Evolutionary conservation across 1,139 yeast species (phyloP).

Genomic region (Taiozyma sp.): DNA sequence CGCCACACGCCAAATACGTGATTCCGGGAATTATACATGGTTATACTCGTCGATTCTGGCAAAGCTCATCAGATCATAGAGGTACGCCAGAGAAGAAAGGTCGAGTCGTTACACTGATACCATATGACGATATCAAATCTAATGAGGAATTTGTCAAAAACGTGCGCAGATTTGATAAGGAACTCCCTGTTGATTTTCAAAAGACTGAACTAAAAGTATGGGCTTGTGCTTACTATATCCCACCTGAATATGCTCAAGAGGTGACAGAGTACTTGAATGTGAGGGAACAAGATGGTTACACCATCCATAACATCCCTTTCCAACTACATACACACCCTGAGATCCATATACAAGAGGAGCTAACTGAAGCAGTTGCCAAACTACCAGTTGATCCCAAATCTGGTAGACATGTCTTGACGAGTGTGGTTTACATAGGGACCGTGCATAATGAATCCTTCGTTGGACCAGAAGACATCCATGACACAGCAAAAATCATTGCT

Average conservation of each 20-base stretch:
- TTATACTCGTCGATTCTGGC: slow-evolving; percentile 85
- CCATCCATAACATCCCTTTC: slow-evolving; percentile 66
- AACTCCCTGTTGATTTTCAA: slow-evolving; percentile 20
- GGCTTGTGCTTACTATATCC: slow-evolving; percentile 87
- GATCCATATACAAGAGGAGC: slow-evolving; percentile 10
- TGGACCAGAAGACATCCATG: slow-evolving; percentile 64
- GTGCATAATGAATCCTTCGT: slow-evolving; percentile 75
- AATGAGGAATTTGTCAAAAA: slow-evolving; percentile 42
- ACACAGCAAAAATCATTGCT: slow-evolving; percentile 59
- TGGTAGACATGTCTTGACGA: slow-evolving; percentile 43
- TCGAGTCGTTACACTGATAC: slow-evolving; percentile 76
- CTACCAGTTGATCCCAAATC: slow-evolving; percentile 29
- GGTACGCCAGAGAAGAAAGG: slow-evolving; percentile 88
- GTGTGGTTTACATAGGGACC: slow-evolving; percentile 81
- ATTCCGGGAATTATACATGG: slow-evolving; percentile 78
- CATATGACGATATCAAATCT: slow-evolving; percentile 46
- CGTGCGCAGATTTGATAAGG: slow-evolving; percentile 18
- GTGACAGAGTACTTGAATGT: slow-evolving; percentile 70
- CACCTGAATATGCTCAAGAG: slow-evolving; percentile 52
- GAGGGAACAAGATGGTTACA: slow-evolving; percentile 87
- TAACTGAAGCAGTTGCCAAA: slow-evolving; percentile 21
- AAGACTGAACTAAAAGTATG: slow-evolving; percentile 54
- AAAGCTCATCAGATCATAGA: slow-evolving; percentile 82
- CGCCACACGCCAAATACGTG: slow-evolving; percentile 60
- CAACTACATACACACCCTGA: slow-evolving; percentile 32